Percentiles rank a stretch among this genome's conserved stretches.
Conservation (phyloP, 208 protist genomes). For the Crithidia thermophila region DNA sequence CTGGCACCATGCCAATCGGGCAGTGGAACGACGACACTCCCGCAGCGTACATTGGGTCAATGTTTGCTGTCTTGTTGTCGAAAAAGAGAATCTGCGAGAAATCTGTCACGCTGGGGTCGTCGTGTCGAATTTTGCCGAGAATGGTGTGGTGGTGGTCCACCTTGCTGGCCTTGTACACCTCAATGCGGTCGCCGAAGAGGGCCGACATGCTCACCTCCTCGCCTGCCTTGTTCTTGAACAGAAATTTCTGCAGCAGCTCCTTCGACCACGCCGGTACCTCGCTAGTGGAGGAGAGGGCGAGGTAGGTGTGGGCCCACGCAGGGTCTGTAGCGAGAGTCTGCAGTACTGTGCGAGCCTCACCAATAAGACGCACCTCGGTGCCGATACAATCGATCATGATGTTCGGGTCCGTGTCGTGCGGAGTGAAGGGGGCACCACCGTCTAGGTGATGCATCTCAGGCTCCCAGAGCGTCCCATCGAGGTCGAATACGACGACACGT, state of each 20-base stretch:
- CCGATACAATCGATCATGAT: conserved; percentile 58
- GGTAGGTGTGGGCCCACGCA: conserved; percentile 49
- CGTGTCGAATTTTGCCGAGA: conserved; percentile 34
- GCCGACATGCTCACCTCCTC: conserved; percentile 52
- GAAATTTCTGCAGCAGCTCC: conserved; percentile 72
- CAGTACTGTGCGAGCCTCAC: conserved; percentile 73
- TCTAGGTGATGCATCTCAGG: conserved; percentile 91
- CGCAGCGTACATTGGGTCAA: conserved; percentile 50
- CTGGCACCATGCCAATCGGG: conserved; percentile 62
- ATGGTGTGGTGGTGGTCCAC: conserved; percentile 60
- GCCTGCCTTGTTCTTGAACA: conserved; percentile 36
- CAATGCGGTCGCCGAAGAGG: conserved; percentile 66
- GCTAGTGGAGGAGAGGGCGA: conserved; percentile 85
- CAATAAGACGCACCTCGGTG: conserved; percentile 70
- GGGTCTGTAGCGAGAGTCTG: conserved; percentile 50
- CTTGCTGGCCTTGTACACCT: conserved; percentile 80
- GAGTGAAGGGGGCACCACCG: conserved; percentile 76
- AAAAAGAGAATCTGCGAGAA: conserved; percentile 90
- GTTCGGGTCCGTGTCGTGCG: conserved; percentile 36
- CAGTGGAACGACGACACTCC: conserved; percentile 82
- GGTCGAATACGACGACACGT: conserved; percentile 88
- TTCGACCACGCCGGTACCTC: conserved; percentile 82
- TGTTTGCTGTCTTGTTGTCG: conserved; percentile 89
- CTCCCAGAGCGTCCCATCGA: conserved; percentile 89
- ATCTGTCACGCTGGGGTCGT: conserved; percentile 44